Base-by-base conservation (phyloP, 2,329 filamentous ascomycete genomes). In the Colletotrichum viniferum region DNA sequence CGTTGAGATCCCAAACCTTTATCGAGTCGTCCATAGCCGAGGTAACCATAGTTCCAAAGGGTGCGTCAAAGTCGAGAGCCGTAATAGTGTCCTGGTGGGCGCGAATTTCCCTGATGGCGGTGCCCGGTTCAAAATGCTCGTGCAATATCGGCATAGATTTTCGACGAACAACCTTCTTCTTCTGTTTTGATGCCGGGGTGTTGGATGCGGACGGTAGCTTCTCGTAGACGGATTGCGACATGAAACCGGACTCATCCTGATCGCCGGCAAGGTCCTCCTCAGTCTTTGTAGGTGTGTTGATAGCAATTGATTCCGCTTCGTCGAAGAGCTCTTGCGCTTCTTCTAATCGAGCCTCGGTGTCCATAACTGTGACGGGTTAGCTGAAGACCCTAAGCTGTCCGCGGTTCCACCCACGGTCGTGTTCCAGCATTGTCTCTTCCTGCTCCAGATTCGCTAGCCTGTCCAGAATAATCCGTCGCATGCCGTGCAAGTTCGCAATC, bases 191-290 rank as follows among this genome's bases (percentile, higher is more conserved):
- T 9, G 88, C 82, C 2, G 90, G 87, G 3, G 89, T 88, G 79
- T 85, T 88, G 26, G 83, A 83, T 32, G 86, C 82, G 12, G 86
- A 85, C 2, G 96, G 95, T 10, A 99, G 87, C 85, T 98, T 98
- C 79, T 97, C 94, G 83, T 98, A 99, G 79, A 99, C 95, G 14
- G 96, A 98, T 84, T 98, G 95, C 4, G 97, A 98, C 97, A 98
- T 98, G 87, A 98, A 99, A 36, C 85, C 84, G 55, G 88, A 85
- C 43, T 89, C 87, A 66, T 88, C 87, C 74, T 87, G 85, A 77
- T 88, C 89, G 43, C 87, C 86, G 28, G 87, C 87, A 9, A 89
- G 82, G 76, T 91, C 90, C 61, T 89, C 87, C 67, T 91, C 90
- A 16, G 89, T 87, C 76, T 88, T 88, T 18, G 87, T 87, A 4